Evolutionary conservation across 2,329 filamentous ascomycete genomes (phyloP).

Genomic region (Epichloe coenophiala): DNA sequence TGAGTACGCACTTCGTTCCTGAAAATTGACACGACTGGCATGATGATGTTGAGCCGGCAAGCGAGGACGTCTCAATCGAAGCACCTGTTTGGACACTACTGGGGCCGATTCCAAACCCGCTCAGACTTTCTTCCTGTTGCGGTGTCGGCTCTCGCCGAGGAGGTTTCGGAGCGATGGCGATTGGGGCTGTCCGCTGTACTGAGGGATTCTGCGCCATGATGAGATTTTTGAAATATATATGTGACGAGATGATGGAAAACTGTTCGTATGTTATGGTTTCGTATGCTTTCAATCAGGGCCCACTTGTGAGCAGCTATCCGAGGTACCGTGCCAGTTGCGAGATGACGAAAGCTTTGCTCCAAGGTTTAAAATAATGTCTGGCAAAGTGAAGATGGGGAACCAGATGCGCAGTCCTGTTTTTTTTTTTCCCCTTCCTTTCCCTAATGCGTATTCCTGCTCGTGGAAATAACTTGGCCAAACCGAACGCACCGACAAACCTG

Average conservation of each 20-base stretch:
- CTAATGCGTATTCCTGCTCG: not conserved
- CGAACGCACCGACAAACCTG: conserved; percentile 3
- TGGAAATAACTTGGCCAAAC: conserved; percentile 2
- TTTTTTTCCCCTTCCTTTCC: not conserved
- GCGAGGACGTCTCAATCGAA: conserved; percentile 35
- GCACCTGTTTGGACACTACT: conserved; percentile 38
- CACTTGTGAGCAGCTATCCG: not conserved
- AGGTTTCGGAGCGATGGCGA: conserved; percentile 51
- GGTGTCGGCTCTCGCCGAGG: conserved; percentile 27
- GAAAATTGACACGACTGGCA: conserved; percentile 65
- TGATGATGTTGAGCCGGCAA: conserved; percentile 33
- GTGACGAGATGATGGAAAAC: conserved; percentile 2
- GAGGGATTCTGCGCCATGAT: conserved; percentile 39
- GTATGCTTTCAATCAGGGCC: not conserved
- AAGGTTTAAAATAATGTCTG: not conserved
- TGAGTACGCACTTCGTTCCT: conserved; percentile 62
- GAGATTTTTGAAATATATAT: conserved; percentile 12
- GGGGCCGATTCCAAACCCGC: conserved; percentile 34
- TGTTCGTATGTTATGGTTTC: too few species aligned
- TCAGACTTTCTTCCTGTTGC: conserved; percentile 32
- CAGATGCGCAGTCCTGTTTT: not conserved
- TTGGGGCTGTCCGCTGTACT: conserved; percentile 48
- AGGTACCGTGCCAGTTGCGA: not conserved
- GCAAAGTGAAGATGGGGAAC: not conserved
- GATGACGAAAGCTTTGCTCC: not conserved